A percentile compares a stretch with the other conserved stretches of the same genome.
phyloP scores from a whole-genome alignment of 352 stramenopile genomes.

The Phytophthora idaei region DNA sequence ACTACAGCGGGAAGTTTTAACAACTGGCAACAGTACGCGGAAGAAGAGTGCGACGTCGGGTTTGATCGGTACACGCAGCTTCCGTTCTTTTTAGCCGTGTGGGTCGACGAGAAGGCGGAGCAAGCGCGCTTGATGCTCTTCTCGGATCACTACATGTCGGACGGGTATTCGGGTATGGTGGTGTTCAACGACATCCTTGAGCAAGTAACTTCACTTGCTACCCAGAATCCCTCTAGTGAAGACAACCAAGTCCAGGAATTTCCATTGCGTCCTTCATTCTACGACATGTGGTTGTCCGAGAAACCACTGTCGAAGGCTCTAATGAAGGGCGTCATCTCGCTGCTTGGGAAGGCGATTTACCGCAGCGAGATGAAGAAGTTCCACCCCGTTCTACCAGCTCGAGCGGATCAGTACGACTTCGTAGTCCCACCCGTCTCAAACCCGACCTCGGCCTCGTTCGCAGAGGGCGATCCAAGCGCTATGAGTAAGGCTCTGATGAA shows the following conservation, averaged over 20 bases:
- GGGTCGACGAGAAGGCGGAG: constrained; percentile 21
- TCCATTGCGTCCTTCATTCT: constrained; percentile 33
- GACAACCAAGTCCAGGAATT: constrained; percentile 5
- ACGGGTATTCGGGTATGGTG: constrained; percentile 43
- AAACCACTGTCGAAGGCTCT: constrained; percentile 23
- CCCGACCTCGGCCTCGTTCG: constrained; percentile 35
- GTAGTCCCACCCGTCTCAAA: constrained; percentile 25
- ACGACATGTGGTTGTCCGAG: constrained; percentile 36
- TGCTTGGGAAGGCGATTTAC: constrained; percentile 34
- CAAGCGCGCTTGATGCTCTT: constrained; percentile 44
- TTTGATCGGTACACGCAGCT: constrained; percentile 48
- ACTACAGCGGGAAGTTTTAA: constrained; percentile 1
- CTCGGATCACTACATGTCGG: constrained; percentile 54
- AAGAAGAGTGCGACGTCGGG: constrained; percentile 29
- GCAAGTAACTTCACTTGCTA: constrained; percentile 21
- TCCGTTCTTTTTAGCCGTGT: constrained; percentile 40
- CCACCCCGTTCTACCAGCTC: constrained; percentile 25
- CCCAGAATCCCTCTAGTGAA: not conserved
- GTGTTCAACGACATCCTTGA: constrained; percentile 46
- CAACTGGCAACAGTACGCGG: constrained; percentile 30
- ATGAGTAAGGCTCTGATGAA: constrained; percentile 27
- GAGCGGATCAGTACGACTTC: constrained; percentile 39
- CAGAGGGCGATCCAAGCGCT: constrained; percentile 25
- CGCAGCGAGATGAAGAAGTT: constrained; percentile 27
- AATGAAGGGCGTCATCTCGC: constrained; percentile 21